Evolutionary conservation across 495 filamentous ascomycete genomes (phyloP).

Genomic region (Aspergillus baeticus): DNA sequence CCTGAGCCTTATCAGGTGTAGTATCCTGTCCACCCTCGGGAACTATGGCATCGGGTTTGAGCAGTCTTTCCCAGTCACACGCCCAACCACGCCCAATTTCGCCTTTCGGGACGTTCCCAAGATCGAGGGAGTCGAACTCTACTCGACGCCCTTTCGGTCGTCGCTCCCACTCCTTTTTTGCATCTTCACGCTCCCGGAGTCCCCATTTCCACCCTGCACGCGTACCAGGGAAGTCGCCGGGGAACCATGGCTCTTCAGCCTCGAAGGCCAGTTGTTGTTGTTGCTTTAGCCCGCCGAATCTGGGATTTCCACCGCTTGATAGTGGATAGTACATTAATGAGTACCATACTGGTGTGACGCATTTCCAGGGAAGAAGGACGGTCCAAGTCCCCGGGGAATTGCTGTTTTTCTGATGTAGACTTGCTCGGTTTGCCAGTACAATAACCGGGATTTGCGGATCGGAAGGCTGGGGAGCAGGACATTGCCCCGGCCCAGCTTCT

Average conservation of each 20-base stretch:
- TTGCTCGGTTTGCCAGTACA: conserved; percentile 57
- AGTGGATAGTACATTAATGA: conserved; percentile 81
- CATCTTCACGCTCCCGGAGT: conserved; percentile 56
- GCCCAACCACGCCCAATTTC: conserved; percentile 82
- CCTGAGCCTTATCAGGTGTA: conserved; percentile 6
- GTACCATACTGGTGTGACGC: conserved; percentile 83
- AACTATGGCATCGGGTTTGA: conserved; percentile 25
- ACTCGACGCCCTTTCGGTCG: conserved; percentile 79
- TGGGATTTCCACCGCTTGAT: conserved; percentile 72
- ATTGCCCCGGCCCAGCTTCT: conserved; percentile 60
- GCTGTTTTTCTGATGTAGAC: conserved; percentile 29
- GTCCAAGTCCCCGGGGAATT: conserved; percentile 76
- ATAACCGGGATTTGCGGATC: conserved; percentile 85
- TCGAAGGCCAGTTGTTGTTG: conserved; percentile 81
- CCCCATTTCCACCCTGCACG: conserved; percentile 79
- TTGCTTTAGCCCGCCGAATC: conserved; percentile 82
- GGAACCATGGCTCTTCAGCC: conserved; percentile 77
- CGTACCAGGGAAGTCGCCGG: conserved; percentile 83
- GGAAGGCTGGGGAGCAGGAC: conserved; percentile 54
- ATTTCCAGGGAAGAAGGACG: conserved; percentile 88
- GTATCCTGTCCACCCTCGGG: conserved; percentile 12
- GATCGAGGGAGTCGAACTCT: conserved; percentile 71
- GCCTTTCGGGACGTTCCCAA: conserved; percentile 73
- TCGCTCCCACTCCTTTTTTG: conserved; percentile 69
- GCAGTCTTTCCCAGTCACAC: conserved; percentile 80